A percentile compares a stretch with the other conserved stretches of the same genome.
Conservation (phyloP, 495 filamentous ascomycete species). For the Podospora appendiculata region DNA sequence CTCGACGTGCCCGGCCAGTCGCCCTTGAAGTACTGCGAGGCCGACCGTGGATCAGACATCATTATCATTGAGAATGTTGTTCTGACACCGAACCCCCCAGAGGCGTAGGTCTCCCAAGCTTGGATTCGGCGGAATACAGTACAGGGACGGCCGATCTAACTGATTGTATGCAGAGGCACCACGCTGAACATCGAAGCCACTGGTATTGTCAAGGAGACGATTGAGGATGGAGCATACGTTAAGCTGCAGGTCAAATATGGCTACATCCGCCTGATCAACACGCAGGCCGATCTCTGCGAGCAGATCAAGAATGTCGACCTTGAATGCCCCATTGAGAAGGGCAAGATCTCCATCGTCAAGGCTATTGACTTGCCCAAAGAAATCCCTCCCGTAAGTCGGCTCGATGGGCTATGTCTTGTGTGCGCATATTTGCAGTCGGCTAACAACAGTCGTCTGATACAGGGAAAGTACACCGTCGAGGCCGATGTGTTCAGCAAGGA, state of each 20-base stretch:
- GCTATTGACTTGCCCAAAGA: constrained; percentile 75
- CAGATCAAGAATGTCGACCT: constrained; percentile 81
- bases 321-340: constrained; percentile 77
- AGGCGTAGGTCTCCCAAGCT: constrained; percentile 55
- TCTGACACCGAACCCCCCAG: constrained; percentile 77
- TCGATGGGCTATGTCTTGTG: neutral
- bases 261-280: constrained; percentile 78
- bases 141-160: neutral
- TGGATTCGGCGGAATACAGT: neutral
- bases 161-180: constrained; percentile 51
- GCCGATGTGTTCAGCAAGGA: constrained; percentile 76
- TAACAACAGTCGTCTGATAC: constrained; percentile 6
- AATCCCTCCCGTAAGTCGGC: constrained; percentile 73
- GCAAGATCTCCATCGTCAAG: constrained; percentile 64
- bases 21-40: constrained; percentile 65
- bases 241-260: constrained; percentile 86
- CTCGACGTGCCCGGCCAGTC: constrained; percentile 63
- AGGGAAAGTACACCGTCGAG: constrained; percentile 85
- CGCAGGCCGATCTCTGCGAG: constrained; percentile 75
- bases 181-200: constrained; percentile 70
- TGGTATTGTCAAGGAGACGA: constrained; percentile 58
- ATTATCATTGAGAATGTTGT: constrained; percentile 73
- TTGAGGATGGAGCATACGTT: constrained; percentile 73
- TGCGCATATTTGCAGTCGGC: neutral
- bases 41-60: constrained; percentile 51